Conservation (phyloP, 495 filamentous ascomycete genomes). For the Sordaria brevicollis region DNA sequence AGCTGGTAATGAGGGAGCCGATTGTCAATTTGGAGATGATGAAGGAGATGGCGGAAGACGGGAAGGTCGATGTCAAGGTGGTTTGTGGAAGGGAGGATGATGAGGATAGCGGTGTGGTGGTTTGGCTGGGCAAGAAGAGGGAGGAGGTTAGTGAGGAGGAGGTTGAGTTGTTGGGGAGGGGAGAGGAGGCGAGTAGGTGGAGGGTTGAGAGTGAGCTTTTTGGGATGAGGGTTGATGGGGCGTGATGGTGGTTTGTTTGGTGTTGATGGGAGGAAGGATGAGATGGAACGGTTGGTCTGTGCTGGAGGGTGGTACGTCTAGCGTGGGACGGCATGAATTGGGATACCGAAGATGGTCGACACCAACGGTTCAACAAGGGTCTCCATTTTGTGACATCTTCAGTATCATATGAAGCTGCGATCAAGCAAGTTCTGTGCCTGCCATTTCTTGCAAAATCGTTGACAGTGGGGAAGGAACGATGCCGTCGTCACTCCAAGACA, state of each 20-base stretch:
- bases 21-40: not conserved
- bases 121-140: not conserved
- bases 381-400: not conserved
- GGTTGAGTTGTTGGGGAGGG: constrained; percentile 1
- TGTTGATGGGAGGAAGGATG: not conserved
- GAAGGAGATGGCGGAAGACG: not conserved
- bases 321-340: not conserved
- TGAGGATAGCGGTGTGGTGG: not conserved
- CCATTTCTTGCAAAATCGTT: not conserved
- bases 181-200: not conserved
- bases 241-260: not conserved
- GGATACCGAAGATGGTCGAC: not conserved
- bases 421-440: not conserved
- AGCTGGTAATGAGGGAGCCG: not conserved
- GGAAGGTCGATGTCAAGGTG: not conserved
- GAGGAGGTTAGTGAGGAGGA: not conserved
- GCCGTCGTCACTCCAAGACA: not conserved
- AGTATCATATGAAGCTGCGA: not conserved
- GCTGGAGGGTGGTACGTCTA: no score
- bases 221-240: not conserved
- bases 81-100: not conserved
- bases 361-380: not conserved
- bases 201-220: not conserved
- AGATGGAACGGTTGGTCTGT: not conserved
- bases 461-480: not conserved